A percentile compares a stretch with the other conserved stretches of the same genome.
These are phyloP conservation scores for Thermoascus crustaceus DNA, from an alignment of 2,329 filamentous ascomycete species.

Conservation along the genomic window DNA sequence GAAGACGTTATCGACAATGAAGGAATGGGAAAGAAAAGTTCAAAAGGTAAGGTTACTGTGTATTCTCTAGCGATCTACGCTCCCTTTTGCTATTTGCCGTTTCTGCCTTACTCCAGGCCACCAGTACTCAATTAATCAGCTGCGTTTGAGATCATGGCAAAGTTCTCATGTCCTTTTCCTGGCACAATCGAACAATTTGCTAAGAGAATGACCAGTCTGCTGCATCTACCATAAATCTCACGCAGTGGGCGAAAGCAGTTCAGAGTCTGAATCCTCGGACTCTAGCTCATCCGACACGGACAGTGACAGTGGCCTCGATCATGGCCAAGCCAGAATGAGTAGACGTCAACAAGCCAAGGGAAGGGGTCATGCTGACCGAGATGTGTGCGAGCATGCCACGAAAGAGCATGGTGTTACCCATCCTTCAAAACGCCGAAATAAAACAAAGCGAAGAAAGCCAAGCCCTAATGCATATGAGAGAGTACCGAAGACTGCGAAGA, in stretches of 20 bases:
- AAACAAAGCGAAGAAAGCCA: conserved; percentile 25
- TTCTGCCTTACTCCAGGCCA: no score
- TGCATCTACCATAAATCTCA: conserved; percentile 94
- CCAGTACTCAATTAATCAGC: no score
- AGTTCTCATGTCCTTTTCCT: no score
- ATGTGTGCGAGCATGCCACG: conserved; percentile 13
- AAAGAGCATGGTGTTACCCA: conserved; percentile 11
- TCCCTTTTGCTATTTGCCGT: no score
- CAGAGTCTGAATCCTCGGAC: conserved; percentile 41
- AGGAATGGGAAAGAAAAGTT: conserved; percentile 84
- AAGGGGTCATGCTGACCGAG: conserved; percentile 12
- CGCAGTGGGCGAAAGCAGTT: conserved; percentile 70
- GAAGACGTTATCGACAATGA: conserved; percentile 94
- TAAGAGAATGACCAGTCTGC: conserved; percentile 58
- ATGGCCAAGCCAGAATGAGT: conserved; percentile 17
- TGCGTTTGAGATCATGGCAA: no score
- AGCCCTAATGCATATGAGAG: conserved; percentile 43
- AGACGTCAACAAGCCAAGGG: conserved; percentile 10
- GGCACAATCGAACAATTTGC: neutral
- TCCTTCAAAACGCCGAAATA: conserved; percentile 13
- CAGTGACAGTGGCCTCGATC: conserved; percentile 30
- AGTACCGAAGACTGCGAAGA: conserved; percentile 27
- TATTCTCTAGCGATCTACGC: neutral
- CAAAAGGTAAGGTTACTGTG: conserved; percentile 61
- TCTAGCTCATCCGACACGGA: conserved; percentile 49